Evolutionary conservation across 805 yeast species (phyloP).

Genomic region (Starmerella khaoyaiensis): DNA sequence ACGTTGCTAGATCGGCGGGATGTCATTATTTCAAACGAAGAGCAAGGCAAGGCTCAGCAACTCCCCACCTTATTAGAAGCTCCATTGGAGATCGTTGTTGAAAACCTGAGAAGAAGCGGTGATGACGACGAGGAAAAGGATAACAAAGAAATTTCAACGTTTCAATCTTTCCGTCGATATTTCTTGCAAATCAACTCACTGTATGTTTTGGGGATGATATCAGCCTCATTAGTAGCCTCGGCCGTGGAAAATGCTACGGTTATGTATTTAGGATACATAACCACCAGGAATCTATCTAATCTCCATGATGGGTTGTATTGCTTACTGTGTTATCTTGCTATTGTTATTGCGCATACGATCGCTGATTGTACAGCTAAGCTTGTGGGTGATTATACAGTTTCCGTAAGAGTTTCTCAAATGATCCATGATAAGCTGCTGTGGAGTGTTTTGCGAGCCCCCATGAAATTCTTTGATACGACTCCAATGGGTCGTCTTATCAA

Average conservation of each 20-base stretch:
- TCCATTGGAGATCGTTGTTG: conserved; percentile 6
- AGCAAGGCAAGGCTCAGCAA: not conserved
- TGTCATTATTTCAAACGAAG: not conserved
- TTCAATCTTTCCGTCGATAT: conserved; percentile 21
- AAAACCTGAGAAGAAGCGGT: conserved; percentile 16
- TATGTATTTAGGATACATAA: conserved; percentile 20
- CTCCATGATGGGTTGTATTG: conserved; percentile 34
- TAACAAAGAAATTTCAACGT: conserved; percentile 13
- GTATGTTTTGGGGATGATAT: conserved; percentile 32
- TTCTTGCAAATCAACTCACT: conserved; percentile 24
- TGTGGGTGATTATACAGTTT: conserved; percentile 50
- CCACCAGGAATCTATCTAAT: conserved; percentile 17
- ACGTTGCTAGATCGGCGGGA: conserved; percentile 39
- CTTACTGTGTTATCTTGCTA: conserved; percentile 64
- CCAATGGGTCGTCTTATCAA: conserved; percentile 72
- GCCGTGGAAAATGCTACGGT: conserved; percentile 15
- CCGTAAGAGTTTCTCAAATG: conserved; percentile 6
- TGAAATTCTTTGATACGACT: conserved; percentile 63
- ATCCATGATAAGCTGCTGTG: conserved; percentile 47
- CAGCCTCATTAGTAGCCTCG: conserved; percentile 26
- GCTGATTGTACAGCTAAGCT: conserved; percentile 22
- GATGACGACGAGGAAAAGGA: conserved; percentile 25
- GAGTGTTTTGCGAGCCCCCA: conserved; percentile 53
- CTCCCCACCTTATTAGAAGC: not conserved
- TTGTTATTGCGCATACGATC: conserved; percentile 35